phyloP scores from a whole-genome alignment of 2,329 filamentous ascomycete genomes.

The Aspergillus floridensis region DNA sequence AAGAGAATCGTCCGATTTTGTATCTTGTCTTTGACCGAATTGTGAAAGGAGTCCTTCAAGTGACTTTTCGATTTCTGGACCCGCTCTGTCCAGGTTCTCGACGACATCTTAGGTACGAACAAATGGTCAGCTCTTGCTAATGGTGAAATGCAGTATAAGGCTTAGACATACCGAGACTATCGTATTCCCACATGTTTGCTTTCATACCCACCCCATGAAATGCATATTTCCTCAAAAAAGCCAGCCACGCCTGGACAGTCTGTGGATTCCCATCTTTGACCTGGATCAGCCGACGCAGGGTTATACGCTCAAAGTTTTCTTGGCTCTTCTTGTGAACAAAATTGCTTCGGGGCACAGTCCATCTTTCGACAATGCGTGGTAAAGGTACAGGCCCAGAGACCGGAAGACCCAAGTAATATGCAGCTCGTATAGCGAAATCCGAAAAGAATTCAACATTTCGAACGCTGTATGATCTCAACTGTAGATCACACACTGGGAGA shows the following conservation, averaged over 20 bases:
- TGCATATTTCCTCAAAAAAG: conserved; percentile 85
- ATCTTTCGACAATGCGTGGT: conserved; percentile 82
- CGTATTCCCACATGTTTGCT: conserved; percentile 92
- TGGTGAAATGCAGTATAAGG: neutral
- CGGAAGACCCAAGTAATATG: conserved; percentile 87
- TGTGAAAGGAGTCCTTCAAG: conserved; percentile 41
- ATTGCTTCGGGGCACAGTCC: conserved; percentile 84
- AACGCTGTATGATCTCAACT: conserved; percentile 85
- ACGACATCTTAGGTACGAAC: conserved; percentile 34
- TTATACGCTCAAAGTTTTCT: conserved; percentile 95
- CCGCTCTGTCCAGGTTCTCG: conserved; percentile 40
- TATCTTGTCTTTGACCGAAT: conserved; percentile 41
- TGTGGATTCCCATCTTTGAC: conserved; percentile 90
- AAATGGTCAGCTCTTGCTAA: neutral
- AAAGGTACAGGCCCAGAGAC: conserved; percentile 83
- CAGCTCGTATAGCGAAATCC: conserved; percentile 90
- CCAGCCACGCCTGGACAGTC: conserved; percentile 85
- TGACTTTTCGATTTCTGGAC: conserved; percentile 38
- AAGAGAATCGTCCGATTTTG: conserved; percentile 28
- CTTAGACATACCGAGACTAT: conserved; percentile 59
- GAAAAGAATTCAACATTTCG: conserved; percentile 91
- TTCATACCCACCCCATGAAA: conserved; percentile 99
- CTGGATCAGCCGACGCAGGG: conserved; percentile 79
- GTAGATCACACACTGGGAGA: conserved; percentile 83
- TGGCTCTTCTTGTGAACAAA: conserved; percentile 98